Percentiles rank a stretch among this genome's conserved stretches.
These are phyloP conservation scores for Ophiostoma perfectum DNA, from an alignment of 2,329 filamentous ascomycete genomes.

Conservation along the genomic window DNA sequence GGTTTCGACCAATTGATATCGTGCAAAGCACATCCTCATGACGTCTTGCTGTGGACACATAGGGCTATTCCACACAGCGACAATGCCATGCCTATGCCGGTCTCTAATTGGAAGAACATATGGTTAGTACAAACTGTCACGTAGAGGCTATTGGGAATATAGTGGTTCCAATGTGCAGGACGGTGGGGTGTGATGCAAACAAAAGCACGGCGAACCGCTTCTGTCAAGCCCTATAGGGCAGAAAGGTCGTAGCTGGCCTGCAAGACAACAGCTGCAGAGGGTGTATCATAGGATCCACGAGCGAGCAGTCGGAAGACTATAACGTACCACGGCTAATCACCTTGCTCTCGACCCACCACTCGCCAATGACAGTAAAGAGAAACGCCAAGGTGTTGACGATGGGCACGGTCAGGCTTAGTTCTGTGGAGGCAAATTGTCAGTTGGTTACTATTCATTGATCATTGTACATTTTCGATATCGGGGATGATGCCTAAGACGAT, in stretches of 20 bases:
- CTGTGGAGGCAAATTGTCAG: constrained; percentile 40
- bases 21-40: not conserved
- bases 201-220: not conserved
- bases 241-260: not conserved
- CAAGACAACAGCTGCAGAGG: too few species aligned
- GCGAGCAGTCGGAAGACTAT: too few species aligned
- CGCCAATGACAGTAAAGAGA: constrained; percentile 88
- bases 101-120: constrained; percentile 50
- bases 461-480: not conserved
- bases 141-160: not conserved
- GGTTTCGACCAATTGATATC: not conserved
- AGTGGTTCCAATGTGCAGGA: not conserved
- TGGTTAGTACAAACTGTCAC: not conserved
- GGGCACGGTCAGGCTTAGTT: constrained; percentile 86
- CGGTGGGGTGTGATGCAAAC: not conserved
- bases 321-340: constrained; percentile 71
- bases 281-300: too few species aligned
- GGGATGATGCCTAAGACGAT: not conserved
- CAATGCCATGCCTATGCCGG: constrained; percentile 73
- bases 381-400: constrained; percentile 94
- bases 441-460: not conserved
- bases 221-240: not conserved
- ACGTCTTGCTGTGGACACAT: constrained; percentile 65
- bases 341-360: constrained; percentile 92
- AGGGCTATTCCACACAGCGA: constrained; percentile 75